Percentiles rank a stretch among this genome's conserved stretches.
Conservation (phyloP, 2,329 filamentous ascomycete genomes). For the Cladorrhinum sp. region DNA sequence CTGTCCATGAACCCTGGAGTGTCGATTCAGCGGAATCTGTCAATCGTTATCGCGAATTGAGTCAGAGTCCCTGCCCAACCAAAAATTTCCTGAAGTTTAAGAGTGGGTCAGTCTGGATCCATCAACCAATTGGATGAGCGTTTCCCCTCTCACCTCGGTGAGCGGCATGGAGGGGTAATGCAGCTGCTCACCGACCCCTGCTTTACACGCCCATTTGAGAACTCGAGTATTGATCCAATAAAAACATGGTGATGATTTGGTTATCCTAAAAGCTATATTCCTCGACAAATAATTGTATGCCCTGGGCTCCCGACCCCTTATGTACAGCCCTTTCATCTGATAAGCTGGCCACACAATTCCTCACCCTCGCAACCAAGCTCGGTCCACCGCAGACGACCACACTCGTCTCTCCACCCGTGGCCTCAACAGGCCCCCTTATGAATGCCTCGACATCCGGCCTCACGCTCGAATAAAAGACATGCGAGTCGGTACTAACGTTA, state of each 20-base stretch:
- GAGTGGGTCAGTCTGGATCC: neutral
- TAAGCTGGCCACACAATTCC: conserved; percentile 53
- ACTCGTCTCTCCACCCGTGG: conserved; percentile 58
- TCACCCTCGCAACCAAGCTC: conserved; percentile 50
- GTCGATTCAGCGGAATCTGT: neutral
- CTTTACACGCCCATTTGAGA: no score
- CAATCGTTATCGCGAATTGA: conserved; percentile 11
- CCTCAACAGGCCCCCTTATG: conserved; percentile 53
- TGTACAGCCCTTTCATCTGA: conserved; percentile 62
- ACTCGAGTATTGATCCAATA: no score
- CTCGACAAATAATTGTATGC: conserved; percentile 58
- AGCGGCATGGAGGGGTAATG: neutral
- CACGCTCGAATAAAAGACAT: conserved; percentile 43
- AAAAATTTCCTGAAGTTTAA: conserved; percentile 12
- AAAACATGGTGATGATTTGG: neutral
- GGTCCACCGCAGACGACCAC: conserved; percentile 59
- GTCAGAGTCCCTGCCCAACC: conserved; percentile 21
- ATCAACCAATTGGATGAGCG: neutral
- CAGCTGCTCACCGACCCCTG: no score
- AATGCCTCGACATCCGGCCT: conserved; percentile 51
- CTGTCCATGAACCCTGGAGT: neutral
- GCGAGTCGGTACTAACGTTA: conserved; percentile 35
- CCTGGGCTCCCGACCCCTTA: conserved; percentile 62
- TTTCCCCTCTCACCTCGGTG: no score
- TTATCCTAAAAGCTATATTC: conserved; percentile 44